These are phyloP conservation scores for Cyclanthera cordifolia DNA, from an alignment of 306 rosid species.

Conservation along the genomic window DNA sequence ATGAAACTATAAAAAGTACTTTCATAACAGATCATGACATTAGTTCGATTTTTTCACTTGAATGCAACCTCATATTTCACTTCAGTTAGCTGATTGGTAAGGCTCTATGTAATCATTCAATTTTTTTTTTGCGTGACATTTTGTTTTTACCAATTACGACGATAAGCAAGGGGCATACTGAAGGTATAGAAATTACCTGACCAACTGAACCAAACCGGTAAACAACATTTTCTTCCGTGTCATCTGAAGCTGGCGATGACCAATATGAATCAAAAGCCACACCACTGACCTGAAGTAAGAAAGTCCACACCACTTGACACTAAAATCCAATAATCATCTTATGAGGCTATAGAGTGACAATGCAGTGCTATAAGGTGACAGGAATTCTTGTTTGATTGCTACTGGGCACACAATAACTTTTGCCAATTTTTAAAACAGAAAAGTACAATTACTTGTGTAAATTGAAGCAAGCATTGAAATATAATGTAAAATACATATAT, in stretches of 20 bases:
- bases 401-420: neutral
- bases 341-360: neutral
- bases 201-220: constrained; percentile 98
- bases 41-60: neutral
- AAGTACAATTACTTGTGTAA: neutral
- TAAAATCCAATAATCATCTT: constrained; percentile 18
- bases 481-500: neutral
- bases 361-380: neutral
- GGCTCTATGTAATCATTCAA: neutral
- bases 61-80: neutral
- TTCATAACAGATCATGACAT: neutral
- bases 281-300: constrained; percentile 67
- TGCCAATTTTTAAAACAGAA: neutral
- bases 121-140: too few relatives aligned
- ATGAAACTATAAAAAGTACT: neutral
- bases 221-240: constrained; percentile 51
- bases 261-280: constrained; percentile 96
- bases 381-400: neutral
- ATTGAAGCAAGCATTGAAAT: neutral
- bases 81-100: neutral
- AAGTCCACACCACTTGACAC: constrained; percentile 6
- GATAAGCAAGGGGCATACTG: neutral
- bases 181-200: constrained; percentile 41
- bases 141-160: neutral
- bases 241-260: constrained; percentile 78